Base-by-base conservation (phyloP, 129 eudicot species). In the Artemisia annua region DNA sequence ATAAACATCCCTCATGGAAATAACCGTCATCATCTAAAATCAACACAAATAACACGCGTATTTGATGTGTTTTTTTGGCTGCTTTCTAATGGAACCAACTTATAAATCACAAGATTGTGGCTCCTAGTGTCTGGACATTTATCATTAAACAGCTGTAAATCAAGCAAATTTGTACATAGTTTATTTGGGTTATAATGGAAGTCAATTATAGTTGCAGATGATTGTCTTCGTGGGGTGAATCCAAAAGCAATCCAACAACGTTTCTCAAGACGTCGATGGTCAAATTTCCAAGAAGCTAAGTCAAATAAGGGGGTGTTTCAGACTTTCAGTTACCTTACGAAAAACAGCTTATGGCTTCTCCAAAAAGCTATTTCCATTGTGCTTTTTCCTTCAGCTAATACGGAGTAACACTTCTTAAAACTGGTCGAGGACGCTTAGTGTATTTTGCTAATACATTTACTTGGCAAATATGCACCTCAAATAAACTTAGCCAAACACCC, bases 91-190 rank as follows among this genome's bases (percentile, higher is more conserved):
- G 60, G 60, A 54, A 17, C 19, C 60, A 17, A 54, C 60, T 54
- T 14, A 54, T 14, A 54, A 6, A 22, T 56, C 62, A 56, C 30
- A 56, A 56, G 18, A 56, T 11, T 3, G 24, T 19, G 62, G 26
- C 24, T 56, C 62, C 19, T 56, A 56, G 62, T 56, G 62, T 8
- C 22, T 55, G 61, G 61, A 55, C 22, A 55, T 55, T 56, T n/a
- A 8, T 17, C 1, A 12, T 56, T 18, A 9, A 35, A 39, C 11
- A 24, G 62, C 19, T 56, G 24, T 9, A 56, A 18, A 56, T 56
- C 24, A 18, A 8, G 10, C 62, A 19, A 2, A 16, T 22, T 7
- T 17, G 26, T 22, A 56, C 30, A 7, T 16, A 13, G 62, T 52
- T 14, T 15, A n/a, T 52, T 15, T 14, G 18, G 15, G 13, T 52